Percentiles rank a stretch among this genome's conserved stretches.
Evolutionary conservation across 371 early-diverging fungal species (phyloP).

Genomic region (Mucor velutinosus): DNA sequence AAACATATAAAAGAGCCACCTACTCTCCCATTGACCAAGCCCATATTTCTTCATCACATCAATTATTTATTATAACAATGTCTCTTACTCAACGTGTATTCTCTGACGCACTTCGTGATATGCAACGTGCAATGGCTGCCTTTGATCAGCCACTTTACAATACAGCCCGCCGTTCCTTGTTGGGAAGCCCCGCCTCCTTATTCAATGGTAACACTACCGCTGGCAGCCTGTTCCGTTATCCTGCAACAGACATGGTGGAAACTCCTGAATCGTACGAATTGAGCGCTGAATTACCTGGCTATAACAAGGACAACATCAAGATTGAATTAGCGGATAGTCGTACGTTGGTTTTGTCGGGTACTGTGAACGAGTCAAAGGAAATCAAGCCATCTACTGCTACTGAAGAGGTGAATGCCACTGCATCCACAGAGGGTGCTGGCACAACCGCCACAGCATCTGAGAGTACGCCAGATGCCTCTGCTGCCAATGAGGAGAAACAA

Average conservation of each 20-base stretch:
- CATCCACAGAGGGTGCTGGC: background rate
- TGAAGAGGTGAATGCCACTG: background rate
- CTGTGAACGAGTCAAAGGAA: constrained; percentile 8
- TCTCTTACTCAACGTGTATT: constrained; percentile 36
- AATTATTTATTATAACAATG: constrained; percentile 15
- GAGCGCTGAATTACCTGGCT: constrained; percentile 43
- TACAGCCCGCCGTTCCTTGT: constrained; percentile 19
- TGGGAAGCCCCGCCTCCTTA: background rate
- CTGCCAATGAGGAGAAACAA: background rate
- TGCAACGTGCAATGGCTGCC: constrained; percentile 36
- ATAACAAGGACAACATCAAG: constrained; percentile 37
- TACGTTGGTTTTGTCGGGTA: constrained; percentile 34
- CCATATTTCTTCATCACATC: background rate
- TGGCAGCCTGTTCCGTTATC: constrained; percentile 16
- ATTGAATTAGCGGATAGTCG: constrained; percentile 34
- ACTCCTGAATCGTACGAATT: constrained; percentile 29
- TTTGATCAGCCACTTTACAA: constrained; percentile 43
- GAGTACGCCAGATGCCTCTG: background rate
- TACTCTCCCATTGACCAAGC: background rate
- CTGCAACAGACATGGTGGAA: constrained; percentile 37
- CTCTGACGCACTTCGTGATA: constrained; percentile 39
- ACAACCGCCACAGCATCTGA: background rate
- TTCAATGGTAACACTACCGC: background rate
- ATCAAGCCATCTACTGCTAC: background rate
- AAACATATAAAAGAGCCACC: background rate